Percentiles rank a stretch among this genome's conserved stretches.
These are phyloP conservation scores for Zygoascus hellenicus DNA, from an alignment of 1,139 yeast genomes.

Conservation along the genomic window DNA sequence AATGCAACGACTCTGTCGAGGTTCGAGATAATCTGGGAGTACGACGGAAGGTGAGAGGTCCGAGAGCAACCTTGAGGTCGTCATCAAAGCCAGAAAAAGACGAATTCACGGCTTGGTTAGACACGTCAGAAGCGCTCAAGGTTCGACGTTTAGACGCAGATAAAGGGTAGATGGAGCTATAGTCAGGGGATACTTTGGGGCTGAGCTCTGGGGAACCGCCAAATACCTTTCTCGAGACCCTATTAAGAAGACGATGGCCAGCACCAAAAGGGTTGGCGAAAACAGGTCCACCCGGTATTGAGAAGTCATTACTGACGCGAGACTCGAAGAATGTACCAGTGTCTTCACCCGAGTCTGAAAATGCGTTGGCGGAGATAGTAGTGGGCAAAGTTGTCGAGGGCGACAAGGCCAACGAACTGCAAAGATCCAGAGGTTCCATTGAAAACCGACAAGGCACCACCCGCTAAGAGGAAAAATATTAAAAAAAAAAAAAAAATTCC, in stretches of 20 bases:
- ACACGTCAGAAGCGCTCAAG: slow-evolving; percentile 15
- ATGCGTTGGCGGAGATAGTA: no score
- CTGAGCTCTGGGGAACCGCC: slow-evolving; percentile 9
- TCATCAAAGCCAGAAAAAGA: slow-evolving; percentile 12
- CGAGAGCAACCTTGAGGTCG: slow-evolving; percentile 11
- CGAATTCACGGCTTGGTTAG: not conserved
- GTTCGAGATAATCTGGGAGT: slow-evolving; percentile 17
- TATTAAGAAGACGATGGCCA: slow-evolving; percentile 4
- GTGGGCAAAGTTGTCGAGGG: no score
- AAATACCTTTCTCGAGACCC: slow-evolving; percentile 4
- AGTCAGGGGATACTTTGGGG: not conserved
- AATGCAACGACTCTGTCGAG: slow-evolving; percentile 15
- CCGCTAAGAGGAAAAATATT: no score
- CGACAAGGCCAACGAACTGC: no score
- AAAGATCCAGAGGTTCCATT: no score
- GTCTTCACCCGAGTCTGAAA: no score
- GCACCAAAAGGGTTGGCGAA: slow-evolving; percentile 3
- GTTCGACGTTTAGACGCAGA: slow-evolving; percentile 14
- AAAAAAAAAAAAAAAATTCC: no score
- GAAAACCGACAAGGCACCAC: no score
- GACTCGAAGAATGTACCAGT: no score
- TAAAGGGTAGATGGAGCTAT: slow-evolving; percentile 16
- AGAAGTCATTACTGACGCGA: no score
- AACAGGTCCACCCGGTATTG: not conserved
- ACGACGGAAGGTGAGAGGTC: slow-evolving; percentile 18